Percentiles rank a stretch among this genome's conserved stretches.
Evolutionary conservation across 2,329 filamentous ascomycete species (phyloP).

Genomic region (Botryosphaeria dothidea): DNA sequence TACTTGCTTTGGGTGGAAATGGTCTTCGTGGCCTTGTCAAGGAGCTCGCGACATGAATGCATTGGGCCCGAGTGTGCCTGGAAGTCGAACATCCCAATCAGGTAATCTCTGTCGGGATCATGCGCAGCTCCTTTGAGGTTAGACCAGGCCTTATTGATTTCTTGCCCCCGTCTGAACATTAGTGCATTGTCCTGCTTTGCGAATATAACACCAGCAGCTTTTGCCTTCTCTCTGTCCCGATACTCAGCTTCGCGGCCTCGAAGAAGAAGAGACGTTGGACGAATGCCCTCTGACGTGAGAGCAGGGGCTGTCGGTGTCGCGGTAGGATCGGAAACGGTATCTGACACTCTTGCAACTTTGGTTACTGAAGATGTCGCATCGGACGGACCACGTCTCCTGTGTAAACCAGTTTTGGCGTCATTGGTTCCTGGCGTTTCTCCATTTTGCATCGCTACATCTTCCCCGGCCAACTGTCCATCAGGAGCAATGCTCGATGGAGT

Average conservation of each 20-base stretch:
- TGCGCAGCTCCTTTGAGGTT: conserved; percentile 48
- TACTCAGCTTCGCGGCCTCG: background rate
- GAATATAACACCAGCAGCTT: conserved; percentile 75
- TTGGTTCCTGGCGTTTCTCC: conserved; percentile 56
- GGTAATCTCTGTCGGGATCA: conserved; percentile 57
- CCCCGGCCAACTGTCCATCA: background rate
- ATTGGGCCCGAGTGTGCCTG: conserved; percentile 57
- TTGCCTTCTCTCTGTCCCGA: conserved; percentile 56
- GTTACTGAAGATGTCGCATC: conserved; percentile 25
- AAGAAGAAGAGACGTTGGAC: background rate
- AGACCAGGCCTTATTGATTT: conserved; percentile 36
- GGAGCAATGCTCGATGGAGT: background rate
- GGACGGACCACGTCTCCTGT: conserved; percentile 30
- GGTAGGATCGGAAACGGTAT: conserved; percentile 4
- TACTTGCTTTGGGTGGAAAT: conserved; percentile 83
- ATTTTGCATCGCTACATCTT: conserved; percentile 4
- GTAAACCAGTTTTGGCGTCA: conserved; percentile 40
- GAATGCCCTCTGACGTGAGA: background rate
- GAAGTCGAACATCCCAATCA: conserved; percentile 61
- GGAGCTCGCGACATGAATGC: conserved; percentile 59
- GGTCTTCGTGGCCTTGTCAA: conserved; percentile 85
- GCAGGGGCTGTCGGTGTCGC: conserved; percentile 16
- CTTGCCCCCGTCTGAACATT: conserved; percentile 7
- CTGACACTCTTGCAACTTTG: conserved; percentile 18
- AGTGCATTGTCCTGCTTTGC: conserved; percentile 58